Percentiles rank a stretch among this genome's conserved stretches.
Evolutionary conservation across 345 rosid genomes (phyloP).

Genomic region (Euphorbia pulcherrima): DNA sequence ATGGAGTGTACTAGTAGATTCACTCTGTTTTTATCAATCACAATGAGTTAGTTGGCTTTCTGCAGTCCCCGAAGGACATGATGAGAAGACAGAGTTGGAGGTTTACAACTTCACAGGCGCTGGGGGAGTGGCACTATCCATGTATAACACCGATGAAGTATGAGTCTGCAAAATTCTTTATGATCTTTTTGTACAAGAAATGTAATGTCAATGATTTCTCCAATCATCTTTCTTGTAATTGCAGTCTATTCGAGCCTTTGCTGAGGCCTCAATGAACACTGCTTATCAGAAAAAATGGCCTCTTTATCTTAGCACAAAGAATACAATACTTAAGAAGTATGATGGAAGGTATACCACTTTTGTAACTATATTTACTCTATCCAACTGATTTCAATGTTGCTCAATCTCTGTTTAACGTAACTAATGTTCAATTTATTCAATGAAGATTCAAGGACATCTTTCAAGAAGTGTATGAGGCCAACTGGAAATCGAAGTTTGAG

Average conservation of each 20-base stretch:
- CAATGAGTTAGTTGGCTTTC: background rate
- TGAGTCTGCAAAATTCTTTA: background rate
- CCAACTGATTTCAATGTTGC: background rate
- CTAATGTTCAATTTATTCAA: background rate
- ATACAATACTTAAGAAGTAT: slow-evolving; percentile 95
- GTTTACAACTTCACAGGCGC: slow-evolving; percentile 79
- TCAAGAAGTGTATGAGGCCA: slow-evolving; percentile 85
- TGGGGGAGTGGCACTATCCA: slow-evolving; percentile 88
- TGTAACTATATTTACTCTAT: background rate
- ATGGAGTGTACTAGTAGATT: too few species aligned
- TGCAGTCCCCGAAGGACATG: slow-evolving; percentile 71
- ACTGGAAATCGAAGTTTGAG: slow-evolving; percentile 78
- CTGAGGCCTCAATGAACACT: slow-evolving; percentile 88
- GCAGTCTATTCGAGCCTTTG: slow-evolving; percentile 89
- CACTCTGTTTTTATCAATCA: background rate
- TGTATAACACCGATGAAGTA: slow-evolving; percentile 99
- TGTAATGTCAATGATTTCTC: slow-evolving; percentile 6
- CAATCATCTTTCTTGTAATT: slow-evolving; percentile 12
- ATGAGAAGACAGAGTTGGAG: slow-evolving; percentile 63
- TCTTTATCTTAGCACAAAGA: slow-evolving; percentile 96
- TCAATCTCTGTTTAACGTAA: too few species aligned
- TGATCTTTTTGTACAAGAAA: background rate
- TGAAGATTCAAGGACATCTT: slow-evolving; percentile 95
- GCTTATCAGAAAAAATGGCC: slow-evolving; percentile 97
- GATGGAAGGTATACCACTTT: slow-evolving; percentile 99